These are phyloP conservation scores for Aspergillus texensis DNA, from an alignment of 2,329 filamentous ascomycete genomes.

Conservation along the genomic window DNA sequence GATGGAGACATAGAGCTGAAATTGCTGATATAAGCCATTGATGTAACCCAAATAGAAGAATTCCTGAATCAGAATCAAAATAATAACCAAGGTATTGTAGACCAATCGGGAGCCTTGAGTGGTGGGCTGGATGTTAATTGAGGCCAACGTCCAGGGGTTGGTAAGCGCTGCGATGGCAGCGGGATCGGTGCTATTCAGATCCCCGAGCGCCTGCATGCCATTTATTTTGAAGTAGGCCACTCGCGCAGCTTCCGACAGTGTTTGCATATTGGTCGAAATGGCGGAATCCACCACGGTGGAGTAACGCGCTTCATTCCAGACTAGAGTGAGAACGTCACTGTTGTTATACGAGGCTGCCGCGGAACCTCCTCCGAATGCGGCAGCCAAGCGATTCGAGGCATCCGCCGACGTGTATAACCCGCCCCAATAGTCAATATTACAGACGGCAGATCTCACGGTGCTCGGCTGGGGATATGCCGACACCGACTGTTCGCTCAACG, in stretches of 20 bases:
- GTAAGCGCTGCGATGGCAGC: conserved; percentile 39
- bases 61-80: conserved; percentile 51
- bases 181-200: conserved; percentile 24
- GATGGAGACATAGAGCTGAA: conserved; percentile 41
- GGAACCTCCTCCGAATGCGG: conserved; percentile 40
- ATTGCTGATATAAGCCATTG: conserved; percentile 47
- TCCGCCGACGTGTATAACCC: conserved; percentile 35
- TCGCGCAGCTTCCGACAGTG: conserved; percentile 37
- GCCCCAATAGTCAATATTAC: conserved; percentile 41
- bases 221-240: conserved; percentile 38
- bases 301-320: conserved; percentile 53
- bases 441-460: conserved; percentile 31
- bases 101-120: conserved; percentile 46
- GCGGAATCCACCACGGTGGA: conserved; percentile 39
- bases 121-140: conserved; percentile 45
- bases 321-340: conserved; percentile 39
- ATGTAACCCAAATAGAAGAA: conserved; percentile 53
- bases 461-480: conserved; percentile 23
- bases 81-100: conserved; percentile 50
- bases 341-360: conserved; percentile 35
- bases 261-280: conserved; percentile 35
- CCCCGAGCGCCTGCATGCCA: conserved; percentile 33
- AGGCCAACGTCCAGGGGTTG: conserved; percentile 41
- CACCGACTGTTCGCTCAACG: conserved; percentile 27
- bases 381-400: conserved; percentile 41